phyloP scores from a whole-genome alignment of 2,329 filamentous ascomycete species.

The Aureobasidium sp. region DNA sequence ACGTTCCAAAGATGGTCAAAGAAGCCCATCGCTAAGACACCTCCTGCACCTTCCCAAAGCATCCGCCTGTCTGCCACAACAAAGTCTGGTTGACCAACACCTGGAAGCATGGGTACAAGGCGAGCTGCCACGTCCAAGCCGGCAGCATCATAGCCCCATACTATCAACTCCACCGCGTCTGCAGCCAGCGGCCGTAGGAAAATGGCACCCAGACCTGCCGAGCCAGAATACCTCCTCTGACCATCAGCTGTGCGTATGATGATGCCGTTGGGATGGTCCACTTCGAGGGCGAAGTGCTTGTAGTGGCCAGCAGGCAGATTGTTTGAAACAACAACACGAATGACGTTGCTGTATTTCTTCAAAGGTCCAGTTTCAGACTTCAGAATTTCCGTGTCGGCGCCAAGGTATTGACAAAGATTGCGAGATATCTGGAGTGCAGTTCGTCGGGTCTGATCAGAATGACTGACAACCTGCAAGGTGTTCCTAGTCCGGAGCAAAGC shows the following conservation, averaged over 20 bases:
- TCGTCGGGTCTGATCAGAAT: conserved; percentile 25
- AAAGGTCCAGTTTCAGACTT: conserved; percentile 20
- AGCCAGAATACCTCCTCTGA: neutral
- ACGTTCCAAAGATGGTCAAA: conserved; percentile 50
- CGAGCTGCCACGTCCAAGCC: conserved; percentile 45
- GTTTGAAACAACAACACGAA: conserved; percentile 33
- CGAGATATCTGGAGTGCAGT: conserved; percentile 49
- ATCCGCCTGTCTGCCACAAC: conserved; percentile 42
- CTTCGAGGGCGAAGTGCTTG: conserved; percentile 28
- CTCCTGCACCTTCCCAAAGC: conserved; percentile 46
- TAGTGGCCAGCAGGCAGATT: conserved; percentile 22
- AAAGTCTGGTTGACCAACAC: conserved; percentile 53
- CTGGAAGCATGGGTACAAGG: conserved; percentile 49
- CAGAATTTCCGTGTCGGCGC: conserved; percentile 43
- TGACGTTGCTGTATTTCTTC: conserved; percentile 37
- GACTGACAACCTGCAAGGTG: conserved; percentile 38
- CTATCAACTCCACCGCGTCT: conserved; percentile 47
- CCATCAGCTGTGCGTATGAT: neutral
- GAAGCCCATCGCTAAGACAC: conserved; percentile 49
- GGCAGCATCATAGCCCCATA: conserved; percentile 47
- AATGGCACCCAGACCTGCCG: conserved; percentile 40
- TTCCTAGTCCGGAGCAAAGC: conserved; percentile 46
- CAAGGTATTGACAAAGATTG: conserved; percentile 53
- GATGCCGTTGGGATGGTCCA: conserved; percentile 17
- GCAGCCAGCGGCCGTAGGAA: conserved; percentile 45